Conservation (phyloP, 306 rosid genomes). For the Benincasa hispida region DNA sequence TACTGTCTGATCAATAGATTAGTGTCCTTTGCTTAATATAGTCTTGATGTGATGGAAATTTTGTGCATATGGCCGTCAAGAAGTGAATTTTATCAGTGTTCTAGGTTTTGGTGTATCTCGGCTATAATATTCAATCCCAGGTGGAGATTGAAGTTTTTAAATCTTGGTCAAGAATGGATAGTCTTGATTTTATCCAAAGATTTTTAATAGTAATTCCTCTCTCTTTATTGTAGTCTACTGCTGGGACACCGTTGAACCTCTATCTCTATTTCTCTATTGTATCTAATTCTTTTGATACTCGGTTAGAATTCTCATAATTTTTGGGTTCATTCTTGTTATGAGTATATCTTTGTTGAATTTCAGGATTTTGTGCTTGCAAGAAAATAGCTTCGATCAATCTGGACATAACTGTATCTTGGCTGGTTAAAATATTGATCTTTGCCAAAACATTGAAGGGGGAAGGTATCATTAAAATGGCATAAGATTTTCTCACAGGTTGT, state of each 20-base stretch:
- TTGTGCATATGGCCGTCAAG: not conserved
- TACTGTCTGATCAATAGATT: not conserved
- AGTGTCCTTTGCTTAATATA: not conserved
- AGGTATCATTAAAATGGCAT: conserved; percentile 5
- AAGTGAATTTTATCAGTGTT: not conserved
- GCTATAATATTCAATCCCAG: not conserved
- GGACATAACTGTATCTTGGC: not conserved
- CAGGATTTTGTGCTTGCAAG: not conserved
- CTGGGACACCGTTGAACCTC: not conserved
- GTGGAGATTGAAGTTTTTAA: not conserved
- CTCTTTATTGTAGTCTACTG: not conserved
- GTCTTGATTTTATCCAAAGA: not conserved
- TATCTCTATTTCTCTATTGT: not conserved
- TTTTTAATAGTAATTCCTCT: not conserved
- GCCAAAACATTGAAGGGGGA: not conserved
- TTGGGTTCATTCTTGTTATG: not conserved
- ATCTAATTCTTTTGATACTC: not conserved
- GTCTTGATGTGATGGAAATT: not conserved
- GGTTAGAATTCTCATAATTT: not conserved
- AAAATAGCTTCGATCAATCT: not conserved
- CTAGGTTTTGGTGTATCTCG: not conserved
- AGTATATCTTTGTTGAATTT: not conserved
- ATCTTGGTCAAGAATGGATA: not conserved
- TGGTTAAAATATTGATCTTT: not conserved
- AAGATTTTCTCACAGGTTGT: conserved; percentile 2